Base-by-base conservation (phyloP, 257 asterid species). In the Ilex asprella region DNA sequence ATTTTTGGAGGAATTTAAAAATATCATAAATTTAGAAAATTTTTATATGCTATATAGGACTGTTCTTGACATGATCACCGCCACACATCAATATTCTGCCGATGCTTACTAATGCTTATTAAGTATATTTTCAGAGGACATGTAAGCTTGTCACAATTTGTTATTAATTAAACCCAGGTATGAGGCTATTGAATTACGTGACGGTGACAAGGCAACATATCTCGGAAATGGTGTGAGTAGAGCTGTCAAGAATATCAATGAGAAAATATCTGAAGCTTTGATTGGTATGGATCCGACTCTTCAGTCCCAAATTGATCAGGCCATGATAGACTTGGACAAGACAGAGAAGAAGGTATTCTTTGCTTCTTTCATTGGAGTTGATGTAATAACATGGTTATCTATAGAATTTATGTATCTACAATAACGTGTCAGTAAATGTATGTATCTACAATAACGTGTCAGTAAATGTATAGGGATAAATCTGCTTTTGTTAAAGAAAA, bases 281-380 rank as follows among this genome's bases (percentile, higher is more conserved):
- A 67, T 89, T 67, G 99, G 99, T 62, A 93, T 93, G 99, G 99
- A 93, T 85, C 96, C 97, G 64, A 85, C 90, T 65, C 95, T 89
- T 76, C 99, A 93, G 86, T 70, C 75, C 73, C 99, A 93, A 78
- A 89, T 93, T 75, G 99, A 93, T 77, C 99, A 93, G 75, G 94
- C 87, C 67, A 85, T 93, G 99, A 82, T 89, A 78, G 99, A 93
- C 76, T 82, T 93, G 88, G 99, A 93, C 81, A 93, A 87, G 83
- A 85, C 96, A 44, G 97, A 93, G 75, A 89, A 81, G 67, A 93
- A 93, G 99, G 99, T 93, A 67, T 55, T 61, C 66, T 64, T 31
- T 58, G 16, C 32, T 61, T 29, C 59, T 67, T 10, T 21, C 21
- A 43, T 62, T 29, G 16, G 9, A 53, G 10, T 16, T 53, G 27